Evolutionary conservation across 208 protist genomes (phyloP).

Genomic region (Acanthamoeba castellanii): DNA sequence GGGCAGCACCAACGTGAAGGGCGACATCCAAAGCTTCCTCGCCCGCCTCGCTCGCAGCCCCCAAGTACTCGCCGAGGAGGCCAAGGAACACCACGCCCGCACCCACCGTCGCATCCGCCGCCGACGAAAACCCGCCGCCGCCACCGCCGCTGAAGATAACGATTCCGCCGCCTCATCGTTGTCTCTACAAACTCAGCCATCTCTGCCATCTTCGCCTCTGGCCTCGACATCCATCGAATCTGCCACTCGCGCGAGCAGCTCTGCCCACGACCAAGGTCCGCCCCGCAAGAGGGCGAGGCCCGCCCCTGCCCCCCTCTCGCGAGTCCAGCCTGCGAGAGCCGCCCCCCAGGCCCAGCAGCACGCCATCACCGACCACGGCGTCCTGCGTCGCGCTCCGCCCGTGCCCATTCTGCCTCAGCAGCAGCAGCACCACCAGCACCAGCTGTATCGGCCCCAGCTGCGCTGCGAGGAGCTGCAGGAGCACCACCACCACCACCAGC

Average conservation of each 20-base stretch:
- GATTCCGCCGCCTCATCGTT: background rate
- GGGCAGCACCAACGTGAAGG: background rate
- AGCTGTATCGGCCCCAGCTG: background rate
- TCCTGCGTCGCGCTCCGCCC: background rate
- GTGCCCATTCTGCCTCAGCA: background rate
- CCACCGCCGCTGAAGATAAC: background rate
- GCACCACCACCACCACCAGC: too few relatives aligned
- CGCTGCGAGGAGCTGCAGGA: background rate
- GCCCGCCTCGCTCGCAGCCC: background rate
- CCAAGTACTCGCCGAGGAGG: slow-evolving; percentile 8
- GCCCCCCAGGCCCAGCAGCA: background rate
- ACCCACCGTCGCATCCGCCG: background rate
- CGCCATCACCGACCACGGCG: background rate
- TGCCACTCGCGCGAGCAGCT: too few relatives aligned
- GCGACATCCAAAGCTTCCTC: slow-evolving; percentile 27
- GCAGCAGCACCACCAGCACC: background rate
- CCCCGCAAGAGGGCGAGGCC: background rate
- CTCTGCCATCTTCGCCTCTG: too few relatives aligned
- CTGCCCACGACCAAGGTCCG: too few relatives aligned
- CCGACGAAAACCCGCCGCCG: background rate
- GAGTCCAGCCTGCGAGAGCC: too few relatives aligned
- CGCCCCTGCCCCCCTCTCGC: too few relatives aligned
- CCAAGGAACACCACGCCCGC: background rate
- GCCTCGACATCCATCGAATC: too few relatives aligned
- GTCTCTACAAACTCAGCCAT: background rate